Evolutionary conservation across 2,329 filamentous ascomycete genomes (phyloP).

Genomic region (Penicillium sp.): DNA sequence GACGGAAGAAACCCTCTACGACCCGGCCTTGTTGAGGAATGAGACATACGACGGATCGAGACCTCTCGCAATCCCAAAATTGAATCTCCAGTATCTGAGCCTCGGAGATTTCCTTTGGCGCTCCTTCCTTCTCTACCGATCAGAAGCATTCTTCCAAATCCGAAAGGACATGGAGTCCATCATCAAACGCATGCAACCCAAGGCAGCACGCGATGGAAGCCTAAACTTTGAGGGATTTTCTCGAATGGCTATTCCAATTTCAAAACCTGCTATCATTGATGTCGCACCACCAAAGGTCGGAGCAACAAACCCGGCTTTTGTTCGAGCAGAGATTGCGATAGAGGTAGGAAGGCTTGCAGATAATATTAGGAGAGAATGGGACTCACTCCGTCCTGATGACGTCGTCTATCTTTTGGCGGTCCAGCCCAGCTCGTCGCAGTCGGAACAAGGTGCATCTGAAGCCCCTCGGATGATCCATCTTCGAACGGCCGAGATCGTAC

Average conservation of each 20-base stretch:
- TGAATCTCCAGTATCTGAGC: constrained; percentile 93
- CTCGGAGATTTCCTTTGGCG: constrained; percentile 97
- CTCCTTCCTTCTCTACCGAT: constrained; percentile 81
- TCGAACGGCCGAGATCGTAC: constrained; percentile 79
- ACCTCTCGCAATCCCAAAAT: constrained; percentile 85
- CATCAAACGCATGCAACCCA: constrained; percentile 74
- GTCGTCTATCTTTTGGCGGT: constrained; percentile 84
- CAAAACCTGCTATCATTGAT: constrained; percentile 82
- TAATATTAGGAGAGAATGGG: constrained; percentile 80
- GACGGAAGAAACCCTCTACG: constrained; percentile 77
- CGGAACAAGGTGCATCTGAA: constrained; percentile 44
- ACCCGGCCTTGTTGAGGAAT: constrained; percentile 72
- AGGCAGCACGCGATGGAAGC: constrained; percentile 60
- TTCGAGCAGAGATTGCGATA: constrained; percentile 80
- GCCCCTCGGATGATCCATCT: constrained; percentile 67
- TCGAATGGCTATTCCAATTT: constrained; percentile 85
- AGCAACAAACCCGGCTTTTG: constrained; percentile 74
- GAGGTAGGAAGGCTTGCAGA: constrained; percentile 79
- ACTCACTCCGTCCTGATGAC: constrained; percentile 79
- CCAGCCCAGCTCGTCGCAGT: constrained; percentile 52
- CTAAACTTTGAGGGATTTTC: constrained; percentile 77
- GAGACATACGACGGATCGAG: constrained; percentile 83
- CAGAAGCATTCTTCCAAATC: constrained; percentile 90
- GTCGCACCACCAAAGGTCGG: constrained; percentile 80
- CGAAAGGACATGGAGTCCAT: constrained; percentile 84